Evolutionary conservation across 164 flowering plant species (phyloP), one percentile per base, ranked within the genome.

Genomic region (Magnolia kwangsiensis): DNA sequence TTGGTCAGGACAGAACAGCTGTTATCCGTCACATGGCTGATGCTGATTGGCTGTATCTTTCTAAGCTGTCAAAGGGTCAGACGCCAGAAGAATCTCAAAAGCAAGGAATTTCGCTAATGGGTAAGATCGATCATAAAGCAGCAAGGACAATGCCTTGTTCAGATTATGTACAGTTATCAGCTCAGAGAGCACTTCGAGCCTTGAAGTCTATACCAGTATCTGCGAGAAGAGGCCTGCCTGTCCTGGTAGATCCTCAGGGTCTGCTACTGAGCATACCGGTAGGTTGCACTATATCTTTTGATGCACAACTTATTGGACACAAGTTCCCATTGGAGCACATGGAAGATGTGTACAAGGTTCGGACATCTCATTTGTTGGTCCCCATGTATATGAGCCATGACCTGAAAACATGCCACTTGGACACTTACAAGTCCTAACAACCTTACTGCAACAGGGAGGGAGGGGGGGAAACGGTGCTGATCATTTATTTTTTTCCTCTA

Each of bases 161-260:
- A 70, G 83, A 86, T 51, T 82, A 79, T 84, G 80, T 76, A 19
- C 82, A 85, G 72, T 50, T 78, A 67, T 93, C 98, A 64, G 97
- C 99, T 51, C 70, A 84, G 61, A 83, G 77, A 80, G 93, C 95
- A 81, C 90, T 91, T 27, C 49, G 1, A 27, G 71, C 65, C 7
- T 82, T 93, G 88, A 92, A 93, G 77, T 83, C 84, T 74, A 87
- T 93, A 50, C 98, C 98, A 16, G 87, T 82, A 50, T 89, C 96
- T 78, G 98, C 95, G 51, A 86, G 99, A 82, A 91, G 96, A 89
- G 79, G 91, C 81, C 80, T 95, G 9, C 99, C 98, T 73, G 99
- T 95, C 63, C 78, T 95, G 69, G 86, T 92, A 55, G 83, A 82
- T 83, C 68, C 79, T 64, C 84, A 88, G 63, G 96, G 92, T 50